Percentiles rank a stretch among this genome's conserved stretches.
Evolutionary conservation across 352 stramenopile species (phyloP).

Genomic region (Phytophthora sansomeana): DNA sequence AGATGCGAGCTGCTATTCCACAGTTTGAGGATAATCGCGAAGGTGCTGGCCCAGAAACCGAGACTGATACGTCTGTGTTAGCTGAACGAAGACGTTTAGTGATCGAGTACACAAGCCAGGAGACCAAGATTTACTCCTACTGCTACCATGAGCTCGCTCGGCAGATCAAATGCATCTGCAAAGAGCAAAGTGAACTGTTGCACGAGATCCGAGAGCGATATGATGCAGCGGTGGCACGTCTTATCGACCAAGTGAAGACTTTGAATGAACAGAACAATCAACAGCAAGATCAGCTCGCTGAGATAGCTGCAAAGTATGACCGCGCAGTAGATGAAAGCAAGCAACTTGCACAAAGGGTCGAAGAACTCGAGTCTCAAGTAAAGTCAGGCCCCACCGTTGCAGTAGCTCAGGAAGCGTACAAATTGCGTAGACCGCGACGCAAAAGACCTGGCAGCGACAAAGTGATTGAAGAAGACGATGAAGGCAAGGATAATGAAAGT

Average conservation of each 20-base stretch:
- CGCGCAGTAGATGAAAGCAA: slow-evolving; percentile 27
- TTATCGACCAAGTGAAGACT: slow-evolving; percentile 30
- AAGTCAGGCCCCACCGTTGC: slow-evolving; percentile 17
- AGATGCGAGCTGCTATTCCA: slow-evolving; percentile 48
- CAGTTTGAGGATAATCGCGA: slow-evolving; percentile 22
- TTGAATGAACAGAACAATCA: slow-evolving; percentile 32
- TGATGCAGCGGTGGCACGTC: slow-evolving; percentile 41
- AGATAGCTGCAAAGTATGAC: slow-evolving; percentile 21
- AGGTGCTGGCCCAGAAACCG: slow-evolving; percentile 5
- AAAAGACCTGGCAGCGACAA: not conserved
- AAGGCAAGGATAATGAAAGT: slow-evolving; percentile 20
- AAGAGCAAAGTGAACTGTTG: slow-evolving; percentile 78
- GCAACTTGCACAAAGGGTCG: slow-evolving; percentile 24
- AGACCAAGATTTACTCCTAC: slow-evolving; percentile 73
- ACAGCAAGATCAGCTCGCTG: slow-evolving; percentile 38
- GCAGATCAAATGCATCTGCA: slow-evolving; percentile 81
- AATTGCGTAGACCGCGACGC: not conserved
- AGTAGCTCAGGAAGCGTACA: slow-evolving; percentile 21
- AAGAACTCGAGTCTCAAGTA: slow-evolving; percentile 28
- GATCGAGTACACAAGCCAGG: slow-evolving; percentile 58
- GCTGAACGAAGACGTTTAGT: slow-evolving; percentile 33
- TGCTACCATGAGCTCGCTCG: slow-evolving; percentile 81
- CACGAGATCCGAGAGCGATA: slow-evolving; percentile 66
- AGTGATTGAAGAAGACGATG: not conserved
- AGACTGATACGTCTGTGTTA: slow-evolving; percentile 6